phyloP scores from a whole-genome alignment of 768 basidiomycete species.

The Chalciporus piperatus region DNA sequence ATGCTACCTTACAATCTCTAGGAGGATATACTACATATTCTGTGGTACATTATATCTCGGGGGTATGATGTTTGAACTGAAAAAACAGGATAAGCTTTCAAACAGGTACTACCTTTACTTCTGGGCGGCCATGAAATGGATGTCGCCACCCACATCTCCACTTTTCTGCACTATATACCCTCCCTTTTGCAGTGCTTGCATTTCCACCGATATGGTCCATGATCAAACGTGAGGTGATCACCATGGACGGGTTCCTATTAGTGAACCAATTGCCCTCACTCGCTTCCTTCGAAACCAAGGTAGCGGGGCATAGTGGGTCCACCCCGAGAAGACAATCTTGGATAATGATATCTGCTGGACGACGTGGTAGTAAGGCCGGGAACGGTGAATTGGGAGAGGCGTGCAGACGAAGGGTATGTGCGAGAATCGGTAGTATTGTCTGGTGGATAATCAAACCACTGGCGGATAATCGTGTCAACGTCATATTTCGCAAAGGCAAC shows the following conservation, averaged over 20 bases:
- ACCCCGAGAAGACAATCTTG: too few species aligned
- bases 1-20: background rate
- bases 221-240: slow-evolving; percentile 41
- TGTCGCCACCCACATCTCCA: slow-evolving; percentile 48
- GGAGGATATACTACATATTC: too few species aligned
- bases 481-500: background rate
- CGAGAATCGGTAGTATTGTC: slow-evolving; percentile 34
- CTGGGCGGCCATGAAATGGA: slow-evolving; percentile 39
- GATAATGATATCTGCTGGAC: slow-evolving; percentile 39
- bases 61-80: too few species aligned
- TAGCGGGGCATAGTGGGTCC: slow-evolving; percentile 36
- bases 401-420: slow-evolving; percentile 31
- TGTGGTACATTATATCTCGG: too few species aligned
- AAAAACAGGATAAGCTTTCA: background rate
- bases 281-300: slow-evolving; percentile 4
- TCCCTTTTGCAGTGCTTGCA: slow-evolving; percentile 33
- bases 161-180: slow-evolving; percentile 31
- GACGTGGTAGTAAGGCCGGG: slow-evolving; percentile 25
- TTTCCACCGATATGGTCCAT: slow-evolving; percentile 43
- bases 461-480: background rate
- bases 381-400: slow-evolving; percentile 28
- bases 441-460: slow-evolving; percentile 44
- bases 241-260: slow-evolving; percentile 24
- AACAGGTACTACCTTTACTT: slow-evolving; percentile 36
- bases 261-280: slow-evolving; percentile 11